Evolutionary conservation across 176 grass and related monocot genomes (phyloP).

Genomic region (Phyllostachys edulis): DNA sequence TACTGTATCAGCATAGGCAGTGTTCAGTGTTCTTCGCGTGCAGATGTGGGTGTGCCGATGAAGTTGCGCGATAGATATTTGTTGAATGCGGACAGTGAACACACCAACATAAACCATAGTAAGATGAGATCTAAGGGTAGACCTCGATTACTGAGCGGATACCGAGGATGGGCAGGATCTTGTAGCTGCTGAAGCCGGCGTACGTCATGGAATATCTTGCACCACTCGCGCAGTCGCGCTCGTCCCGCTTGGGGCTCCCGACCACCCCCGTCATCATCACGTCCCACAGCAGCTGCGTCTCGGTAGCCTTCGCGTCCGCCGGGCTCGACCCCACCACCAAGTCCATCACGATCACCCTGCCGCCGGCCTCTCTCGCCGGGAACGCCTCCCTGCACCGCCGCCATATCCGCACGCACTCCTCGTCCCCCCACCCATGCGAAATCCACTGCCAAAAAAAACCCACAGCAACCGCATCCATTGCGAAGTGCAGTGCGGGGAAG

Average conservation of each 20-base stretch:
- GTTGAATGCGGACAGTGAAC: background rate
- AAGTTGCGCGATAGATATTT: too few relatives aligned
- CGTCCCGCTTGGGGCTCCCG: conserved; percentile 45
- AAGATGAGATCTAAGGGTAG: conserved; percentile 33
- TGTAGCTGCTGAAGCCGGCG: conserved; percentile 55
- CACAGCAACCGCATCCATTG: background rate
- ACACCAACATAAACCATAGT: background rate
- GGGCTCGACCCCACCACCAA: conserved; percentile 41
- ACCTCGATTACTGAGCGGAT: conserved; percentile 61
- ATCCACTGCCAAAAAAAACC: conserved; percentile 26
- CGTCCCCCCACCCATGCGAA: conserved; percentile 40
- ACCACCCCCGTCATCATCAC: conserved; percentile 46
- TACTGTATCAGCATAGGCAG: background rate
- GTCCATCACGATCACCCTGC: conserved; percentile 69
- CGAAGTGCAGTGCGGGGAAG: background rate
- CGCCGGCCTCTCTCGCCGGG: conserved; percentile 45
- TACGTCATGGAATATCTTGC: conserved; percentile 35
- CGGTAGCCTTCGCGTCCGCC: conserved; percentile 18
- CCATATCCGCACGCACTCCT: conserved; percentile 59
- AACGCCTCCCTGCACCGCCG: conserved; percentile 58
- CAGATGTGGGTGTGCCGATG: background rate
- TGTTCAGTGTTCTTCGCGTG: background rate
- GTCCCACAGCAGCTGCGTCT: conserved; percentile 55
- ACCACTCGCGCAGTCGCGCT: conserved; percentile 54
- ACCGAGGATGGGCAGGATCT: conserved; percentile 39